These are phyloP conservation scores for Podospora pseudocomata DNA, from an alignment of 495 filamentous ascomycete genomes.

Conservation along the genomic window DNA sequence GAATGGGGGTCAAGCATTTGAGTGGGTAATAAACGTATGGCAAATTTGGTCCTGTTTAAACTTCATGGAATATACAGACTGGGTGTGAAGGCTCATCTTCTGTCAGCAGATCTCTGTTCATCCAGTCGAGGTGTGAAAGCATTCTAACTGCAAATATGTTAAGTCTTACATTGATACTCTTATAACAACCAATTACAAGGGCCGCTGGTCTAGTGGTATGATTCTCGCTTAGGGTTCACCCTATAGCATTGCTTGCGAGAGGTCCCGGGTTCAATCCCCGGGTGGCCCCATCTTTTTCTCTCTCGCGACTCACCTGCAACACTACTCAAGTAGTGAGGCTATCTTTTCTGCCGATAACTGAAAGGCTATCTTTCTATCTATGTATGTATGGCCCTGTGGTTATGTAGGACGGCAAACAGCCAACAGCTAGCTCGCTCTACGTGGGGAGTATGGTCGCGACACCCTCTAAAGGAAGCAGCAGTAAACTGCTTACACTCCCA, in stretches of 20 bases:
- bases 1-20: too few species aligned
- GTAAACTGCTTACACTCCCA: not conserved
- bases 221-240: constrained; percentile 26
- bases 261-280: constrained; percentile 27
- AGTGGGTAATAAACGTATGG: too few species aligned
- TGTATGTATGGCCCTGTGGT: not conserved
- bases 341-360: not conserved
- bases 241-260: constrained; percentile 21
- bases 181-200: not conserved
- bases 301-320: not conserved
- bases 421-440: too few species aligned
- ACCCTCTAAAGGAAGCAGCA: not conserved
- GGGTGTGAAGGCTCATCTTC: too few species aligned
- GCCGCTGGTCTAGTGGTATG: constrained; percentile 26
- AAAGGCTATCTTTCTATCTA: not conserved
- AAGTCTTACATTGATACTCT: too few species aligned
- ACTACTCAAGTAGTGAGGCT: not conserved
- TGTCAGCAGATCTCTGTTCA: too few species aligned
- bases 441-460: not conserved
- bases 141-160: too few species aligned
- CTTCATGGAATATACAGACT: too few species aligned
- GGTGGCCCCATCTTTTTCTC: constrained; percentile 16
- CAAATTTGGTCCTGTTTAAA: too few species aligned
- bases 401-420: too few species aligned
- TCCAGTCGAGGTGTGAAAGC: too few species aligned